Conservation (phyloP, 2,329 filamentous ascomycete species). For the Alternaria alternata region DNA sequence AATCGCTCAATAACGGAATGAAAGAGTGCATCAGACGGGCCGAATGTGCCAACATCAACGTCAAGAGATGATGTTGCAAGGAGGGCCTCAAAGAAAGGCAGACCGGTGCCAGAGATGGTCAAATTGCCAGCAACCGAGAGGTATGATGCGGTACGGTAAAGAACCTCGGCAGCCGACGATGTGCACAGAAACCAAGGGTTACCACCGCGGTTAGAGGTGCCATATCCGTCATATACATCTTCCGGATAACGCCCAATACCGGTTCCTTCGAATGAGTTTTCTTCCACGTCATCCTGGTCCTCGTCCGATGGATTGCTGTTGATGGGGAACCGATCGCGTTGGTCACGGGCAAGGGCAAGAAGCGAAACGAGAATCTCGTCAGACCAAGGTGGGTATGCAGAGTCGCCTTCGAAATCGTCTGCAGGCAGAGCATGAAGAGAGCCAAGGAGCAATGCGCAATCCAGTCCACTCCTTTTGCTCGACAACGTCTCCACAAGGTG, state of each 20-base stretch:
- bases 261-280: conserved; percentile 37
- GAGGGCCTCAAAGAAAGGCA: conserved; percentile 51
- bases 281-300: conserved; percentile 17
- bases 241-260: conserved; percentile 56
- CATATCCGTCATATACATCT: conserved; percentile 53
- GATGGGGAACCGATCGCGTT: conserved; percentile 50
- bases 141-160: conserved; percentile 50
- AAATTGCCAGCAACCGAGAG: conserved; percentile 38
- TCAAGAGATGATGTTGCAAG: conserved; percentile 38
- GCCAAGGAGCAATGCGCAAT: conserved; percentile 51
- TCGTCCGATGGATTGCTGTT: conserved; percentile 37
- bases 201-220: conserved; percentile 38
- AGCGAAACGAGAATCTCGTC: conserved; percentile 51
- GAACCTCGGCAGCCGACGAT: conserved; percentile 50
- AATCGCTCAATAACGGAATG: conserved; percentile 44
- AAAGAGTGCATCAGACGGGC: conserved; percentile 37
- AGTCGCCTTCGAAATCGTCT: conserved; percentile 21
- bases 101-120: conserved; percentile 38
- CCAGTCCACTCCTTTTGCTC: conserved; percentile 45
- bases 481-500: conserved; percentile 50
- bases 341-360: conserved; percentile 46
- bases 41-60: conserved; percentile 35
- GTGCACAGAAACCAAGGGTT: conserved; percentile 58
- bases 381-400: conserved; percentile 46
- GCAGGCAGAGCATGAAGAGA: conserved; percentile 47